These are phyloP conservation scores for Hypericum androsaemum DNA, from an alignment of 345 rosid species.

Conservation along the genomic window DNA sequence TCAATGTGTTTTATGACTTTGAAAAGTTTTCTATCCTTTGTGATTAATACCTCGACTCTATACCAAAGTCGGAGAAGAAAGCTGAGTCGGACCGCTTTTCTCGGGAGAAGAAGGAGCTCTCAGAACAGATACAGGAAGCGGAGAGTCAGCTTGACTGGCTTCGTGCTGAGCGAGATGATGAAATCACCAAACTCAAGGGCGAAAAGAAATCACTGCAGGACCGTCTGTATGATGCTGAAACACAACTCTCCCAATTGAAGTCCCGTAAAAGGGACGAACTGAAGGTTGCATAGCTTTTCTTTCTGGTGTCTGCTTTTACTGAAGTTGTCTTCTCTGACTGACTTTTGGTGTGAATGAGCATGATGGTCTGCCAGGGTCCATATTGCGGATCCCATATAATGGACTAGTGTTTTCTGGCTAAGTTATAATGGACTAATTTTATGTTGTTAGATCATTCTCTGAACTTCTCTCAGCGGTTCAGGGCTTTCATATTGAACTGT, in stretches of 20 bases:
- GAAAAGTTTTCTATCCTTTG: constrained; percentile 1
- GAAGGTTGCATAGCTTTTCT: constrained; percentile 42
- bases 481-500: too few species aligned
- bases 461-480: too few species aligned
- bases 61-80: constrained; percentile 79
- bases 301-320: not conserved
- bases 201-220: constrained; percentile 82
- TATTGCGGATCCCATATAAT: too few species aligned
- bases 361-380: too few species aligned
- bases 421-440: too few species aligned
- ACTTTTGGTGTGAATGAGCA: too few species aligned
- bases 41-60: constrained; percentile 13
- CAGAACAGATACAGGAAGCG: constrained; percentile 73
- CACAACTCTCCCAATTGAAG: constrained; percentile 73
- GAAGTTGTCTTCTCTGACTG: too few species aligned
- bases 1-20: constrained; percentile 4
- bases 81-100: constrained; percentile 76
- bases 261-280: constrained; percentile 91
- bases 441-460: too few species aligned
- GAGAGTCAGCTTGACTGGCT: constrained; percentile 98
- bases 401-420: too few species aligned
- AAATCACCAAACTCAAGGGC: constrained; percentile 49
- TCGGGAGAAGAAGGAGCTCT: constrained; percentile 77
- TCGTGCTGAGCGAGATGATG: constrained; percentile 87
- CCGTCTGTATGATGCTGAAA: constrained; percentile 91